Percentiles rank a stretch among this genome's conserved stretches.
Evolutionary conservation across 768 basidiomycete genomes (phyloP).

Genomic region (Hebeloma cylindrosporum): DNA sequence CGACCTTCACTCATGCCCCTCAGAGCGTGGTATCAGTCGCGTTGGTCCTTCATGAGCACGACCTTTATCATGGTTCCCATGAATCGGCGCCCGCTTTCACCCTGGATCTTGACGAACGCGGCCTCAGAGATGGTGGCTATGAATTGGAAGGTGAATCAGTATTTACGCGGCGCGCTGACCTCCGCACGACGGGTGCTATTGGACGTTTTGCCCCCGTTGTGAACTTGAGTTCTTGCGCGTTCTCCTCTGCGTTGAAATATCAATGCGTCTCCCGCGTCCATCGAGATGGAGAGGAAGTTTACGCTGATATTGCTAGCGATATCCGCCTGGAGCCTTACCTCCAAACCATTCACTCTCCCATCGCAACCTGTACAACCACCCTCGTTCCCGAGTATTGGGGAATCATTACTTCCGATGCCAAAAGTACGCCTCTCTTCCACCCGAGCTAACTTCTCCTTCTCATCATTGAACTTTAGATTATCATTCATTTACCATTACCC

Average conservation of each 20-base stretch:
- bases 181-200: slow-evolving; percentile 12
- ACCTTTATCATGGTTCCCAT: slow-evolving; percentile 6
- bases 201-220: slow-evolving; percentile 18
- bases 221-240: slow-evolving; percentile 19
- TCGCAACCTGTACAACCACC: slow-evolving; percentile 11
- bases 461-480: slow-evolving; percentile 1
- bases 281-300: slow-evolving; percentile 14
- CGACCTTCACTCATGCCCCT: too few species aligned
- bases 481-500: slow-evolving; percentile 10
- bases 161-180: slow-evolving; percentile 16
- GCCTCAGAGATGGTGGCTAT: slow-evolving; percentile 13
- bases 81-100: slow-evolving; percentile 16
- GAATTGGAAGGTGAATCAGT: neutral
- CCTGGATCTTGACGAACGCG: slow-evolving; percentile 27
- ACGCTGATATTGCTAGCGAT: slow-evolving; percentile 2
- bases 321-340: slow-evolving; percentile 6
- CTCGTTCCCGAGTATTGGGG: slow-evolving; percentile 22
- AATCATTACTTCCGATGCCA: slow-evolving; percentile 10
- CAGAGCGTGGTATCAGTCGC: neutral
- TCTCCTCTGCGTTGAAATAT: slow-evolving; percentile 12
- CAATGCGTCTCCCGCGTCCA: slow-evolving; percentile 18
- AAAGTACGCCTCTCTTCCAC: slow-evolving; percentile 10
- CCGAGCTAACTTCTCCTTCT: neutral
- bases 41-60: slow-evolving; percentile 16
- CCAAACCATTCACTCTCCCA: slow-evolving; percentile 1